Evolutionary conservation across 495 filamentous ascomycete species (phyloP).

Genomic region (Melanomma pulvis-pyrius): DNA sequence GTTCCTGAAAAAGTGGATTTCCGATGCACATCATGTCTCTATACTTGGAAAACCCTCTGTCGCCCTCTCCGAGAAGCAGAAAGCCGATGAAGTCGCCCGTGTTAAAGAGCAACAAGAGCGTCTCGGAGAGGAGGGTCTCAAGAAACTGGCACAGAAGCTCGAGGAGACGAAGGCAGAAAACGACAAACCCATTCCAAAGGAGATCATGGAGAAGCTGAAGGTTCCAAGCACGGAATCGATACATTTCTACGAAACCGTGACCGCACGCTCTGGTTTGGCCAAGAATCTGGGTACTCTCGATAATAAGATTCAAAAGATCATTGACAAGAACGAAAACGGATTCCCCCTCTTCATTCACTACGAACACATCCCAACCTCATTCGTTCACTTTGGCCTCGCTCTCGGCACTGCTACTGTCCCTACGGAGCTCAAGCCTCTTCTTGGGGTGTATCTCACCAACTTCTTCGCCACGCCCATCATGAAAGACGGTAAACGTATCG

Average conservation of each 20-base stretch:
- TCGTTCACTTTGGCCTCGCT: slow-evolving; percentile 78
- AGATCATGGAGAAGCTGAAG: slow-evolving; percentile 74
- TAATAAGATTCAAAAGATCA: slow-evolving; percentile 72
- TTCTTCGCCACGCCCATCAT: slow-evolving; percentile 91
- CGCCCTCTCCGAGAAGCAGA: slow-evolving; percentile 73
- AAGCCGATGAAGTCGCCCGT: slow-evolving; percentile 64
- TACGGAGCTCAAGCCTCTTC: slow-evolving; percentile 73
- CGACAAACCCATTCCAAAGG: slow-evolving; percentile 75
- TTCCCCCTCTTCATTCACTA: slow-evolving; percentile 93
- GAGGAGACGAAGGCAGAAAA: slow-evolving; percentile 79
- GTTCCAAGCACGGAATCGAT: slow-evolving; percentile 86
- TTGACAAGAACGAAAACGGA: slow-evolving; percentile 66
- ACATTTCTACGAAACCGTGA: slow-evolving; percentile 88
- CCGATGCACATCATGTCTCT: slow-evolving; percentile 81
- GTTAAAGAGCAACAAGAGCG: slow-evolving; percentile 62
- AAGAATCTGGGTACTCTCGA: slow-evolving; percentile 64
- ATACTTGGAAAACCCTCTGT: slow-evolving; percentile 66
- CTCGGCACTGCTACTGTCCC: slow-evolving; percentile 77
- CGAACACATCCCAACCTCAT: slow-evolving; percentile 86
- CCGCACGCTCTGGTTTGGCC: slow-evolving; percentile 82
- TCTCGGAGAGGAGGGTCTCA: slow-evolving; percentile 67
- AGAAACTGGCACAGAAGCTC: slow-evolving; percentile 72
- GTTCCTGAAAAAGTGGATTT: slow-evolving; percentile 81
- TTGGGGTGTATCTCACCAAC: slow-evolving; percentile 82
- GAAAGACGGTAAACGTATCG: slow-evolving; percentile 73